Evolutionary conservation across 2,329 filamentous ascomycete species (phyloP).

Genomic region (Fusarium abutilonis): DNA sequence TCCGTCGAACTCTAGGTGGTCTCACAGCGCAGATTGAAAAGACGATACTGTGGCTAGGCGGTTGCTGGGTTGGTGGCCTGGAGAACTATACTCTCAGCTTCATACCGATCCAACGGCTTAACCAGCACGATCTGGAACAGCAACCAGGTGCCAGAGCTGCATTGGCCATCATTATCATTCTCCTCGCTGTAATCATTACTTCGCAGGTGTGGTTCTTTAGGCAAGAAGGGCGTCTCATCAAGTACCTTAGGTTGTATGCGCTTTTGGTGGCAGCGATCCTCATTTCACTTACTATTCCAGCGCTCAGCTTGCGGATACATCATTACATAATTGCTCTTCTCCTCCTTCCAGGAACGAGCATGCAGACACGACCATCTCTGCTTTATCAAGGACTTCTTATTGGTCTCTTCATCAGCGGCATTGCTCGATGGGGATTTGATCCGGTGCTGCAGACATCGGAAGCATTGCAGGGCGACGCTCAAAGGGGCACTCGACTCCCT

Average conservation of each 20-base stretch:
- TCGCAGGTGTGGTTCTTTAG: conserved; percentile 88
- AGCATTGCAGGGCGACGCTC: conserved; percentile 75
- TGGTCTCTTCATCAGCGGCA: conserved; percentile 89
- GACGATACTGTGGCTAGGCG: conserved; percentile 87
- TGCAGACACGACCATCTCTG: conserved; percentile 86
- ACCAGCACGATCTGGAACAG: conserved; percentile 84
- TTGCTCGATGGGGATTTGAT: conserved; percentile 94
- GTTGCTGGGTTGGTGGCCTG: conserved; percentile 88
- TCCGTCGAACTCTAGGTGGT: conserved; percentile 74
- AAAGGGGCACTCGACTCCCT: conserved; percentile 70
- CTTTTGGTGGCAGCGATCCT: conserved; percentile 74
- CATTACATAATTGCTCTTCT: conserved; percentile 93
- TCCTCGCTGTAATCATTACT: conserved; percentile 73
- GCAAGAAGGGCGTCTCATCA: conserved; percentile 81
- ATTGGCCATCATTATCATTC: conserved; percentile 78
- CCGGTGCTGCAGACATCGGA: conserved; percentile 83
- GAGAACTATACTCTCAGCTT: conserved; percentile 96
- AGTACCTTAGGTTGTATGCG: conserved; percentile 80
- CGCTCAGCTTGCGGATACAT: conserved; percentile 86
- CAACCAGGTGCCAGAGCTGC: conserved; percentile 91
- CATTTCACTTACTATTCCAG: conserved; percentile 75
- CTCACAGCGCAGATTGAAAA: conserved; percentile 89
- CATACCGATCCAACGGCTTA: conserved; percentile 94
- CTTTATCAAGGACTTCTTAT: conserved; percentile 90
- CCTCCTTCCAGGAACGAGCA: conserved; percentile 84